Conservation (phyloP, 2,329 filamentous ascomycete genomes). For the Fusarium nurragi region DNA sequence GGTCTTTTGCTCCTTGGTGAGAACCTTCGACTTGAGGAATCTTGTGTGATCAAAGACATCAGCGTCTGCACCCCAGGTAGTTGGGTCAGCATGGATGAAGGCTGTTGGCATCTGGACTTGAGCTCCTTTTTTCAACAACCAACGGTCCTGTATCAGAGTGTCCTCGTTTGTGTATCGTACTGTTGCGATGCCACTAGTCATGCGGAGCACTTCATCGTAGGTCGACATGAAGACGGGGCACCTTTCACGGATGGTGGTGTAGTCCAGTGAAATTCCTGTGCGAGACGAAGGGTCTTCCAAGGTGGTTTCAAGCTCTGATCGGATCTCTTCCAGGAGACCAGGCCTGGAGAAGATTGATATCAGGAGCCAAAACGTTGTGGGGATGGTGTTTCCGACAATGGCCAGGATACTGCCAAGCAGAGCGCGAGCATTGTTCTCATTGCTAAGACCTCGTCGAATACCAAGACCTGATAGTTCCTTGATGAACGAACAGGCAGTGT, state of each 20-base stretch:
- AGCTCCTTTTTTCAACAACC: conserved; percentile 34
- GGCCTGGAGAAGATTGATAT: conserved; percentile 24
- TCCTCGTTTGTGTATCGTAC: conserved; percentile 37
- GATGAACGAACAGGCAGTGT: conserved; percentile 29
- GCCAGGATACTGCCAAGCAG: conserved; percentile 30
- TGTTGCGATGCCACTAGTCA: conserved; percentile 35
- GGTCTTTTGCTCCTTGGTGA: conserved; percentile 26
- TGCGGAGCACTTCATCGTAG: conserved; percentile 31
- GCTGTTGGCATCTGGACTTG: conserved; percentile 39
- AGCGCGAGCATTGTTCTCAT: conserved; percentile 36
- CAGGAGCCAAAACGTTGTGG: conserved; percentile 30
- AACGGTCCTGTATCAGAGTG: conserved; percentile 16
- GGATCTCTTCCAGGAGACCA: conserved; percentile 4
- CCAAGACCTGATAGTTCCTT: conserved; percentile 22
- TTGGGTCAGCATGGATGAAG: conserved; percentile 33
- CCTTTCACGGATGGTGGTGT: conserved; percentile 13
- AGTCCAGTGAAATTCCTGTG: not conserved
- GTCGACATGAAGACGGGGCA: conserved; percentile 32
- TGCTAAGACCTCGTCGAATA: conserved; percentile 30
- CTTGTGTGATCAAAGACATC: conserved; percentile 33
- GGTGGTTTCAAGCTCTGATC: conserved; percentile 17
- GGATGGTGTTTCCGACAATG: conserved; percentile 35
- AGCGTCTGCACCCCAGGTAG: conserved; percentile 27
- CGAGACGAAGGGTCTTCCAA: not conserved
- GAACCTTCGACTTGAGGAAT: conserved; percentile 15